phyloP scores from a whole-genome alignment of 2,329 filamentous ascomycete species.

The Ceratocystis variospora region DNA sequence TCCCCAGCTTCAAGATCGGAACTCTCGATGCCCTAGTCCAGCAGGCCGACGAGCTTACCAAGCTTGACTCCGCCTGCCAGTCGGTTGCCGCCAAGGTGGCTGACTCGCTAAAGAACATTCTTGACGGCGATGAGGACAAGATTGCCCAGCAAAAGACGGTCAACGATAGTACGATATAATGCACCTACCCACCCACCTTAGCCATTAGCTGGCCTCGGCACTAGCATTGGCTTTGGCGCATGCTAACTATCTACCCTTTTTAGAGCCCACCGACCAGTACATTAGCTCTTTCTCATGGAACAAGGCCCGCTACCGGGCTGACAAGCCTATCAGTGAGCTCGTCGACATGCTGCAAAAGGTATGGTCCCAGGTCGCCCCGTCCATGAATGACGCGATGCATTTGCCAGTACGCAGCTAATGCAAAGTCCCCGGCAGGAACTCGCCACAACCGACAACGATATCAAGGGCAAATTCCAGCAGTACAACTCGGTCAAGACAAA shows the following conservation, averaged over 20 bases:
- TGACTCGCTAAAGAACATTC: conserved; percentile 67
- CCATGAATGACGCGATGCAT: not conserved
- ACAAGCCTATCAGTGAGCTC: conserved; percentile 77
- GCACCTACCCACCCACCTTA: not conserved
- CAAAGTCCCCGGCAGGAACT: conserved; percentile 48
- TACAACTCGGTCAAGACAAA: conserved; percentile 86
- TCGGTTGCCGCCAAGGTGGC: conserved; percentile 75
- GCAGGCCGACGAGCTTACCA: conserved; percentile 86
- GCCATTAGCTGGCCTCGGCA: conserved; percentile 1
- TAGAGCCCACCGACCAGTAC: conserved; percentile 93
- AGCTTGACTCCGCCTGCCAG: conserved; percentile 69
- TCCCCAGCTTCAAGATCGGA: conserved; percentile 95
- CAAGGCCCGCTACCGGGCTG: conserved; percentile 89
- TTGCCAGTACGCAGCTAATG: not conserved
- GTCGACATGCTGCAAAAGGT: conserved; percentile 83
- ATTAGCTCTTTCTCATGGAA: conserved; percentile 86
- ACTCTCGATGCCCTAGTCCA: conserved; percentile 89
- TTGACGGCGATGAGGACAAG: conserved; percentile 74
- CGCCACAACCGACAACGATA: conserved; percentile 83
- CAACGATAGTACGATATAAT: conserved; percentile 63
- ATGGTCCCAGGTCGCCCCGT: conserved; percentile 3
- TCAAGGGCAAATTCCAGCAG: conserved; percentile 86
- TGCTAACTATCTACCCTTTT: conserved; percentile 10
- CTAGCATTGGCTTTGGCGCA: not conserved
- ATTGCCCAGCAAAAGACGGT: conserved; percentile 79